Base-by-base conservation (phyloP, 371 early-diverging fungal genomes). In the Zopfochytrium polystomum region DNA sequence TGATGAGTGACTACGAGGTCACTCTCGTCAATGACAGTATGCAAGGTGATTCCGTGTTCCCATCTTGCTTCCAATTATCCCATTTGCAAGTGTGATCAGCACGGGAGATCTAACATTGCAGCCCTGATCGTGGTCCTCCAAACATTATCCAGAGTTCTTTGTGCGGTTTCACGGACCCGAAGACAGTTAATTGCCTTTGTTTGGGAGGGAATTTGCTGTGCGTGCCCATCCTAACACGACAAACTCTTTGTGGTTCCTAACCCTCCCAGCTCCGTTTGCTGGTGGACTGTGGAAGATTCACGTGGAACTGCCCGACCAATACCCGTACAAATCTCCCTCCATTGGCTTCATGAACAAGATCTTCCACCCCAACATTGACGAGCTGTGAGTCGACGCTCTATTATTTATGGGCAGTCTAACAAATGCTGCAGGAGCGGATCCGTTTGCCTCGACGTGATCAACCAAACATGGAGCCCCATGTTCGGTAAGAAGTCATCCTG, bases 401-500 rank as follows among this genome's bases (percentile, higher is more conserved):
- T 25, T 27, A 26, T 9, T 55, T n/a, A 45, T 32, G 42, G 18
- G 5, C 33, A 63, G 35, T 71, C 33, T 23, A 13, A 60, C 33
- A 45, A 64, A 20, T n/a, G 49, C 23, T 53, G 35, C 77, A 92
- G 90, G 69, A 95, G 95, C 71, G 99, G 99, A 25, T 93, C 95
- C 5, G 96, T 99, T 32, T 99, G 99, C 73, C 78, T 99, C 63
- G 99, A 99, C 78, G 99, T 99, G 34, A 95, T 99, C 70, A 99
- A 99, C 80, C 98, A 99, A 78, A 95, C 97, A 4, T 99, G 99
- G 99, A 92, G 93, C 58, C 99, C 99, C 51, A 96, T 98, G 96
- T 98, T 94, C 80, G 98, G 95, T 92, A 82, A 45, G 58, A 32
- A n/a, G n/a, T n/a, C n/a, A n/a, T n/a, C n/a, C n/a, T n/a, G n/a